Percentiles rank a stretch among this genome's conserved stretches.
Conservation (phyloP, 345 rosid genomes). For the Hibiscus mutabilis region DNA sequence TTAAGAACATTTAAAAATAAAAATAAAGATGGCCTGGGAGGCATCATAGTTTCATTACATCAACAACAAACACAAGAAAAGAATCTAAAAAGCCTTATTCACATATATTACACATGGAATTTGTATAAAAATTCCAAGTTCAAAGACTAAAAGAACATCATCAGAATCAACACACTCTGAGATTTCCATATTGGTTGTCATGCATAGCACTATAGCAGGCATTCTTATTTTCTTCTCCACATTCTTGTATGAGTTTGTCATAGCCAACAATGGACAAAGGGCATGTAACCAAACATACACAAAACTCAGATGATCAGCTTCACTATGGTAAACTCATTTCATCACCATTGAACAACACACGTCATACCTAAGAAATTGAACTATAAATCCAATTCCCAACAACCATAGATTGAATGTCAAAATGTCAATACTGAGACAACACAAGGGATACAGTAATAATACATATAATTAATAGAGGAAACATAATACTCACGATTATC, state of each 20-base stretch:
- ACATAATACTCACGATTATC: slow-evolving; percentile 22
- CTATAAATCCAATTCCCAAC: not conserved
- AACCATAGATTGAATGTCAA: not conserved
- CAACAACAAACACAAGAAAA: not conserved
- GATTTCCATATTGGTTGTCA: not conserved
- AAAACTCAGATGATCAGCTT: slow-evolving; percentile 3
- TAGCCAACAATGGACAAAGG: not conserved
- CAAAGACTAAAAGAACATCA: not conserved
- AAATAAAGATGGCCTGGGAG: not conserved
- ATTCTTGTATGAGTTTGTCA: not conserved
- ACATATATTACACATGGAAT: not conserved
- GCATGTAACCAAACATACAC: slow-evolving; percentile 1
- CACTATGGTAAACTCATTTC: not conserved
- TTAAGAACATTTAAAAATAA: not conserved
- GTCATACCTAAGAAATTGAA: not conserved
- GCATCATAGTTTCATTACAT: slow-evolving; percentile 1
- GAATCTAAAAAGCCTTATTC: not conserved
- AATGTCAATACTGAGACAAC: too few species aligned
- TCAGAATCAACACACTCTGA: not conserved
- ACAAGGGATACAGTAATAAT: not conserved
- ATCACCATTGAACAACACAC: not conserved
- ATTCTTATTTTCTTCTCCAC: slow-evolving; percentile 1
- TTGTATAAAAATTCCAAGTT: not conserved
- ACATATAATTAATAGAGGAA: not conserved
- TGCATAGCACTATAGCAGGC: not conserved